Percentiles rank a stretch among this genome's conserved stretches.
These are phyloP conservation scores for Mucor lusitanicus DNA, from an alignment of 371 early-diverging fungal species.

Conservation along the genomic window DNA sequence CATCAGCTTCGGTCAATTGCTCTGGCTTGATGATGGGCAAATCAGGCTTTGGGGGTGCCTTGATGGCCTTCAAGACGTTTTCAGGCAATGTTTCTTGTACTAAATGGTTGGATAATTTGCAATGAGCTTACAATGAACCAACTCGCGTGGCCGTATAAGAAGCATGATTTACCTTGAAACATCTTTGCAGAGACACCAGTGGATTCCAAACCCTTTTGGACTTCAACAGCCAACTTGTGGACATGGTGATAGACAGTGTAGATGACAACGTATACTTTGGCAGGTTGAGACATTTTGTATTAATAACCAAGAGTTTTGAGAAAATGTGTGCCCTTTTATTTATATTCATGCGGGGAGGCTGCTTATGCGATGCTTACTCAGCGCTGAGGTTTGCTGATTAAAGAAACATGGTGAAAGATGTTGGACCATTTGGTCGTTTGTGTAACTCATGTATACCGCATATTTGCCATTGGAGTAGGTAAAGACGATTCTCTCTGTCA, in stretches of 20 bases:
- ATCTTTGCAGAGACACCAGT: slow-evolving; percentile 64
- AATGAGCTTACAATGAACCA: neutral
- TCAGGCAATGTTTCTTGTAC: slow-evolving; percentile 64
- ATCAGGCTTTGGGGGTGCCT: slow-evolving; percentile 59
- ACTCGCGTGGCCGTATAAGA: neutral
- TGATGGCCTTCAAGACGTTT: slow-evolving; percentile 66
- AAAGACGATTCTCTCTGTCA: no score
- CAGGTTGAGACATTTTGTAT: slow-evolving; percentile 20
- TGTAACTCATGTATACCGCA: no score
- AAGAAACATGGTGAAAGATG: no score
- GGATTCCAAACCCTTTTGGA: slow-evolving; percentile 64
- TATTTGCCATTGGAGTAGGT: no score
- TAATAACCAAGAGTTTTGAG: neutral
- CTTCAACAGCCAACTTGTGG: slow-evolving; percentile 65
- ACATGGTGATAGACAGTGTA: slow-evolving; percentile 81
- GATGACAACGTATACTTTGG: slow-evolving; percentile 60
- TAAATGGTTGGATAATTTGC: no score
- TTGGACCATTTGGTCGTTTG: no score
- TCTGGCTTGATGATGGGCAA: slow-evolving; percentile 58
- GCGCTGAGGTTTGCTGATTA: no score
- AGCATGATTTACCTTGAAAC: slow-evolving; percentile 48
- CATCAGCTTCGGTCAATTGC: slow-evolving; percentile 59
- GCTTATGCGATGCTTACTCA: no score
- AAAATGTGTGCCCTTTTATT: neutral
- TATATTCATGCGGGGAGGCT: neutral